Percentiles rank a stretch among this genome's conserved stretches.
Evolutionary conservation across 2,329 filamentous ascomycete species (phyloP).

Genomic region (Ceratocystis harringtonii): DNA sequence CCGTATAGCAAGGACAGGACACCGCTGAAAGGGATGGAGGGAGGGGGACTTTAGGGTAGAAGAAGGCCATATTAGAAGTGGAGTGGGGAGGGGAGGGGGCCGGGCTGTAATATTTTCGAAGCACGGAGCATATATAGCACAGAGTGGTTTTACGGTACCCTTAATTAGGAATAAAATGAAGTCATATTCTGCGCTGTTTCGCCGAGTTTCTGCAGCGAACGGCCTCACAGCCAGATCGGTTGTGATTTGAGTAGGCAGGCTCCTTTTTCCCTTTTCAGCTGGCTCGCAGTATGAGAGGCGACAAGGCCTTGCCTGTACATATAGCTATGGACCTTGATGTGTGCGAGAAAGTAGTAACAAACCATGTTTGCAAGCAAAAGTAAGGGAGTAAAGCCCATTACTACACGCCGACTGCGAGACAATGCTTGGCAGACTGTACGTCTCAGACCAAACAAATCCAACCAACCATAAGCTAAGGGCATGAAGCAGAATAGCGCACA

Average conservation of each 20-base stretch:
- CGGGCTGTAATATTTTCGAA: neutral
- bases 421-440: neutral
- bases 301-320: neutral
- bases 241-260: neutral
- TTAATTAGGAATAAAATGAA: constrained; percentile 1
- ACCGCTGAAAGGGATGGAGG: neutral
- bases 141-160: neutral
- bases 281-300: neutral
- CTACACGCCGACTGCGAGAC: neutral
- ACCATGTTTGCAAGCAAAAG: no score
- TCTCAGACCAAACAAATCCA: neutral
- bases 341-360: neutral
- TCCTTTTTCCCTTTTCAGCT: neutral
- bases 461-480: neutral
- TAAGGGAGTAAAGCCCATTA: neutral
- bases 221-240: neutral
- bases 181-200: neutral
- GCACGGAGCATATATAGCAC: constrained; percentile 2
- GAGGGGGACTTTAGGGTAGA: neutral
- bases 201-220: neutral
- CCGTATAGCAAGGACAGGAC: neutral
- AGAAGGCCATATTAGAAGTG: neutral
- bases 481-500: no score
- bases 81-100: neutral
- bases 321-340: neutral